These are phyloP conservation scores for Endocalyx cinctus DNA, from an alignment of 2,329 filamentous ascomycete genomes.

Conservation along the genomic window DNA sequence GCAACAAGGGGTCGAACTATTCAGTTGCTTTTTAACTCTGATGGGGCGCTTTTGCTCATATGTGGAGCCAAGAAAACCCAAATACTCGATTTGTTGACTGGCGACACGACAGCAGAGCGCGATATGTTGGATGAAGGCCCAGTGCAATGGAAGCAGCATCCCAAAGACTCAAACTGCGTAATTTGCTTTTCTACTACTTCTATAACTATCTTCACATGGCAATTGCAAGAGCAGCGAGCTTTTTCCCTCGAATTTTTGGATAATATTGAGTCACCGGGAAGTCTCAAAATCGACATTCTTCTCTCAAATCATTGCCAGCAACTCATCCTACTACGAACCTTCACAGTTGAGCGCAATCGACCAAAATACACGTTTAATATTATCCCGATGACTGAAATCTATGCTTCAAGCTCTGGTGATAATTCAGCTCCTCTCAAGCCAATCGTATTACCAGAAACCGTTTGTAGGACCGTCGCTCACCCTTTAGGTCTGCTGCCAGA, in stretches of 20 bases:
- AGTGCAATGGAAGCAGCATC: neutral
- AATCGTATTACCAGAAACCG: neutral
- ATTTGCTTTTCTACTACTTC: neutral
- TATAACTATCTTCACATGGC: neutral
- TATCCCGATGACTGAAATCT: neutral
- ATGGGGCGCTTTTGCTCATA: slow-evolving; percentile 4
- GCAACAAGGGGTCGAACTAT: slow-evolving; percentile 1
- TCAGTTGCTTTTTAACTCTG: slow-evolving; percentile 8
- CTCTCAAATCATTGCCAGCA: neutral
- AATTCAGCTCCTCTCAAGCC: neutral
- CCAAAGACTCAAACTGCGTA: neutral
- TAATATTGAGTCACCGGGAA: neutral
- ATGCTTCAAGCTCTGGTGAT: neutral
- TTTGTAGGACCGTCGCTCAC: neutral
- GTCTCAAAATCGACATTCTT: neutral
- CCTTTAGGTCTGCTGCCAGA: neutral
- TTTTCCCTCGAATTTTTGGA: neutral
- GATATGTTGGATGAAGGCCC: neutral
- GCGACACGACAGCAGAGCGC: slow-evolving; percentile 2
- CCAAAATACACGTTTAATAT: neutral
- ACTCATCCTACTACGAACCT: neutral
- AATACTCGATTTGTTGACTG: slow-evolving; percentile 5
- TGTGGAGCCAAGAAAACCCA: slow-evolving; percentile 4
- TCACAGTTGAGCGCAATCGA: neutral
- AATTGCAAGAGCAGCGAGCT: neutral